Base-by-base conservation (phyloP, 108 stramenopile genomes). In the Skeletonema potamos region DNA sequence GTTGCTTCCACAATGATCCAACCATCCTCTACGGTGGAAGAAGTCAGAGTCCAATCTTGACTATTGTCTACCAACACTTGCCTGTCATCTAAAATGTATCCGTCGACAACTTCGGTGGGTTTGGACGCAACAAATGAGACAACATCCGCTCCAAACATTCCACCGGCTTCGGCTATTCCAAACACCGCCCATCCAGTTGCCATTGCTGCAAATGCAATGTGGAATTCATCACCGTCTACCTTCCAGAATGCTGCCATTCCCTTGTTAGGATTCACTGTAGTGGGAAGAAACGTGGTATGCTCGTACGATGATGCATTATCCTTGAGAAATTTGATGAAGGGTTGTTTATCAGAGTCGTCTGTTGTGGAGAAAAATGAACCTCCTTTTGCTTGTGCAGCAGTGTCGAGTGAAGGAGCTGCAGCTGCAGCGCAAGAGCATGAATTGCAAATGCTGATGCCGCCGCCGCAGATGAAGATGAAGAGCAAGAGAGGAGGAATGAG, bases 1-100 rank as follows among this genome's bases (percentile, higher is more conserved):
- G 58, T 58, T 13, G 66, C 66, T 62, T 89, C 88, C n/a, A 89
- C 58, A 22, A 89, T 85, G 20, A 86, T 72, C 30, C 82, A 84
- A 12, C 73, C 77, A 46, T 73, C 73, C 8, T 73, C 64, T 11
- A 65, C 56, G 33, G 11, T 56, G 7, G 58, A 55, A 62, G 55
- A 28, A 29, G 73, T 15, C 28, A 84, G 58, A 17, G 36, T 60
- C 88, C 85, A 89, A 70, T 84, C 69, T 56, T 84, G 70, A 69
- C 85, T 82, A n/a, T 72, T 62, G 6, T 27, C 37, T n/a, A 56
- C 32, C 10, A 51, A 60, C 12, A 67, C 63, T 10, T 61, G n/a
- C 0, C 41, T 64, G 4, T 65, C 57, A 10, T 81, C 84, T 3
- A 66, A 37, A 7, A 82, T 79, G 58, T 88, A 66, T 0, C 83